A percentile compares a stretch with the other conserved stretches of the same genome.
phyloP scores from a whole-genome alignment of 192 early-diverging fungal species.

The Pilobolus umbonatus region DNA sequence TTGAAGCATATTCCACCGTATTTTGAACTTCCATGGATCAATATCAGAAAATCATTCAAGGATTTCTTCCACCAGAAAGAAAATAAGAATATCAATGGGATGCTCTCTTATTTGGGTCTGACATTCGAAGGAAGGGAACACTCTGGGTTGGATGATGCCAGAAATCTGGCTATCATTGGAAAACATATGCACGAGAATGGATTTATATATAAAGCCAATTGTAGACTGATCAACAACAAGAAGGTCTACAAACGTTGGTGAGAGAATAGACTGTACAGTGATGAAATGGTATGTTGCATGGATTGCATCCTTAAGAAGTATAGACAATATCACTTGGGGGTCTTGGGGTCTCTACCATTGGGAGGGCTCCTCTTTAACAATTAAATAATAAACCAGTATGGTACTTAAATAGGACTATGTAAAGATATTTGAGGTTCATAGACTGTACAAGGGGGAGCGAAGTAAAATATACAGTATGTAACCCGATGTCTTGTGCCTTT shows the following conservation, averaged over 20 bases:
- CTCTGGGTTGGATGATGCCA: slow-evolving; percentile 77
- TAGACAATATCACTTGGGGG: too few species aligned
- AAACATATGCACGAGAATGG: slow-evolving; percentile 46
- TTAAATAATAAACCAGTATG: too few species aligned
- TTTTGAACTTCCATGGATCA: slow-evolving; percentile 56
- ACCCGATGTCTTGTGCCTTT: too few species aligned
- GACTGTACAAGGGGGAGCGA: too few species aligned
- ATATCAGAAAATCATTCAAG: slow-evolving; percentile 56
- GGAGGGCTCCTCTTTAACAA: too few species aligned
- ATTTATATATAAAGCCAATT: slow-evolving; percentile 24
- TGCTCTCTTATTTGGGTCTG: slow-evolving; percentile 59
- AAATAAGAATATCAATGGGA: slow-evolving; percentile 53
- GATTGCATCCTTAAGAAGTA: too few species aligned
- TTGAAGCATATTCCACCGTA: slow-evolving; percentile 53
- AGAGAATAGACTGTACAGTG: not conserved
- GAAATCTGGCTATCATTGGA: slow-evolving; percentile 72
- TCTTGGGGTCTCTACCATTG: too few species aligned
- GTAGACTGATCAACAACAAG: not conserved
- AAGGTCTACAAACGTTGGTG: too few species aligned
- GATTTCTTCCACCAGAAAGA: slow-evolving; percentile 44
- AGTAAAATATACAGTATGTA: too few species aligned
- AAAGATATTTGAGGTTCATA: too few species aligned
- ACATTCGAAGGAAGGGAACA: slow-evolving; percentile 71
- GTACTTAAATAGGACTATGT: too few species aligned
- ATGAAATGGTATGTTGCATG: not conserved